Evolutionary conservation across 805 yeast genomes (phyloP), one percentile per base, ranked within the genome.

Genomic region (Lipomyces sp.): DNA sequence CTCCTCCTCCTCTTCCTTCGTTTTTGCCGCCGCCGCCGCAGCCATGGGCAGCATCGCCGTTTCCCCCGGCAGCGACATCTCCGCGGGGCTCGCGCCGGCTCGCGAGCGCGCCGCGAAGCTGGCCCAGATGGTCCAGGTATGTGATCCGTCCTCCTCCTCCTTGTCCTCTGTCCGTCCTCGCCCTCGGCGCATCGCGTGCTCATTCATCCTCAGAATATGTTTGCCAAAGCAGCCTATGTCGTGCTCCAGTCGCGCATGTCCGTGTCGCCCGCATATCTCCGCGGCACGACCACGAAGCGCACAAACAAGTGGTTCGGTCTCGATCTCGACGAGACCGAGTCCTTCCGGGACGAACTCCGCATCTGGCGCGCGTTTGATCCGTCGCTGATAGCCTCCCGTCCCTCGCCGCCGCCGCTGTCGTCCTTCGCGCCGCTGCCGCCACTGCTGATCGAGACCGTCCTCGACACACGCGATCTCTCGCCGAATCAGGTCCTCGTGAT

Each of bases 381-480:
- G 19, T 49, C 16, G 41, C 37, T 39, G n/a, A 4, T 43, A 7
- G 51, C 23, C 29, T 26, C 24, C 39, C 18, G 23, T 11, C 26
- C 32, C 23, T 35, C 49, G n/a, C 29, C 51, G 3, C 7, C 37
- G 24, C 38, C 36, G 13, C 13, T 38, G 23, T 24, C 43, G 4
- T 21, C 38, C 11, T 39, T 37, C 13, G 22, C 60, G n/a, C 66
- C 82, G 14, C 87, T 95, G 1, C 57, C 57, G n/a, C 96, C 97
- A 1, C 74, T 93, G 66, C 86, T 93, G 14, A 75, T 93, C 23
- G 98, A 93, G 65, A 82, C 93, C 0, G 85, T 76, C 59, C 71
- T 88, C 49, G 95, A 87, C 63, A 71, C 86, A 47, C 70, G 86
- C 21, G 74, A 71, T 21, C 65, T 85, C 42, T 68, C 76, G 5